Base-by-base conservation (phyloP, 106 monocot genomes). In the Dioscorea alata region DNA sequence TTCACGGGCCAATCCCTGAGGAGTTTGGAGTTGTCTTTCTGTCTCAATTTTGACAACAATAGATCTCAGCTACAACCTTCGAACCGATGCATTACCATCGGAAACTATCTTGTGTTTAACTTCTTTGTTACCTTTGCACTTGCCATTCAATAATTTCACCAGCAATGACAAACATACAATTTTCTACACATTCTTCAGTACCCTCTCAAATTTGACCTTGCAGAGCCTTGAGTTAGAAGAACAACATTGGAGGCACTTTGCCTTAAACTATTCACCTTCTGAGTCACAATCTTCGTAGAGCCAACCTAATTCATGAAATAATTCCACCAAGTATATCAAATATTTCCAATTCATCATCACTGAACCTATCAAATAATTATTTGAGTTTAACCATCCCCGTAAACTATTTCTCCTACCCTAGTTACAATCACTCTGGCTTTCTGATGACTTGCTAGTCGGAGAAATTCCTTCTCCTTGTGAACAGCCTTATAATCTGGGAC, bases 291-390 rank as follows among this genome's bases (percentile, higher is more conserved):
- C 54, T 87, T 22, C 66, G 80, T 25, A 64, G 34, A 73, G 73
- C 50, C 71, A 87, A 83, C 49, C 63, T 49, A 21, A 83, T 83
- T 32, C n/a, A 65, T 65, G 80, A 80, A 50, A 8, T 10, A 16
- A 81, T 87, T 23, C 87, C 87, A 50, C 33, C 73, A 35, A 70
- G 49, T 51, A 35, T 88, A 42, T 78, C 76, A 60, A 79, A 76
- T 22, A 74, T 81, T 63, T 78, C 78, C 52, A 78, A 72, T 15
- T 52, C 84, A 13, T 73, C 72, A 16, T 56, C 54, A 12, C 50
- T 88, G 34, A 67, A 84, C 63, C 62, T 84, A 49, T 81, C 80
- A 22, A 71, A 66, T 72, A 87, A 83, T 64, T 57, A 65, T 32
- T 64, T 83, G 23, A 58, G 58, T 58, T 75, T 77, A 63, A 75